A percentile compares a stretch with the other conserved stretches of the same genome.
Conservation (phyloP, 1,284 basidiomycete species). For the Ganoderma leucocontextum region DNA sequence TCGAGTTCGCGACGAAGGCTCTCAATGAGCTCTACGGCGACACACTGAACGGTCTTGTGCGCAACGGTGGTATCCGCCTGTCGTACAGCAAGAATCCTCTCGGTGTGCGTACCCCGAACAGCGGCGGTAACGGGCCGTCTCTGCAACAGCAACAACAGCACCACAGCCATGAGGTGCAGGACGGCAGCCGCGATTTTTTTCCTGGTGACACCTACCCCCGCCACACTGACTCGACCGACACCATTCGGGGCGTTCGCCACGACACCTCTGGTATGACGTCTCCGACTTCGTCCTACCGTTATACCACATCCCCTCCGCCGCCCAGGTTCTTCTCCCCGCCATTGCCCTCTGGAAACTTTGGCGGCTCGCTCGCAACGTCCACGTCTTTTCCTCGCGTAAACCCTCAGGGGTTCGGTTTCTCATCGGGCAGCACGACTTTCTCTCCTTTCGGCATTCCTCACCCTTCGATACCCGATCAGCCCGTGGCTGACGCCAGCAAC, state of each 20-base stretch:
- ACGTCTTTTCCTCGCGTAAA: constrained; percentile 46
- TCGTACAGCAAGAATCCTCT: constrained; percentile 97
- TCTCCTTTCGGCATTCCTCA: constrained; percentile 71
- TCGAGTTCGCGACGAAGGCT: constrained; percentile 83
- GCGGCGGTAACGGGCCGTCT: constrained; percentile 55
- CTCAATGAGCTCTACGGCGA: constrained; percentile 93
- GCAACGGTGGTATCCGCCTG: constrained; percentile 92
- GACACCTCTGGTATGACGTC: constrained; percentile 51
- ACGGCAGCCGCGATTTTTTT: constrained; percentile 37
- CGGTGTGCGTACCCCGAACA: constrained; percentile 84
- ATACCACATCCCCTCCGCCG: constrained; percentile 67
- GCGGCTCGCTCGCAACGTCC: constrained; percentile 41
- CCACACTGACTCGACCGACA: constrained; percentile 46
- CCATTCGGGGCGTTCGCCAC: constrained; percentile 42
- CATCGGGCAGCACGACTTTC: constrained; percentile 52
- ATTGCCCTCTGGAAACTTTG: constrained; percentile 49
- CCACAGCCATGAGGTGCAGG: constrained; percentile 35
- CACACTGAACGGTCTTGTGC: constrained; percentile 89
- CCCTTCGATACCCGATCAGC: constrained; percentile 72
- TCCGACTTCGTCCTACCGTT: constrained; percentile 54
- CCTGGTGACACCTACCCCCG: constrained; percentile 49
- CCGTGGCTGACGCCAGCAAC: constrained; percentile 49
- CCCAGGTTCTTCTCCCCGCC: constrained; percentile 45
- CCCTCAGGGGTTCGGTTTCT: constrained; percentile 45
- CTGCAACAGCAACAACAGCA: constrained; percentile 63